phyloP scores from a whole-genome alignment of 2,329 filamentous ascomycete species.

The Fusarium aywerte region DNA sequence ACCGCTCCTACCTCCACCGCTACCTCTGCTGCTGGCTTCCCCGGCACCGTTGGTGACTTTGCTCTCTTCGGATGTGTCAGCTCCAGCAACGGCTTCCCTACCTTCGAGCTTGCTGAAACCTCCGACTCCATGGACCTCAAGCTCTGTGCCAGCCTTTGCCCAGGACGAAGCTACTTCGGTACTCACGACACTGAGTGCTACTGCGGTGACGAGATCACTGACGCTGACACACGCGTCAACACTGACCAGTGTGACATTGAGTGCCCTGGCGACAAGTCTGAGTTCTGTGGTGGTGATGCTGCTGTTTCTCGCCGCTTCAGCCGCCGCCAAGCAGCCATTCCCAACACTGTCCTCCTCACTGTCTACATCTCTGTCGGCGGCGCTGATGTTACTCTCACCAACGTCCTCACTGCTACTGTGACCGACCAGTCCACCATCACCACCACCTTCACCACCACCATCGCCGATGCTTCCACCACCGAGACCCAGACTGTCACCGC shows the following conservation, averaged over 20 bases:
- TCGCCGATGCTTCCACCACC: slow-evolving; percentile 22
- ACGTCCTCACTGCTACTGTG: slow-evolving; percentile 26
- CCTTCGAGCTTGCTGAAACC: slow-evolving; percentile 34
- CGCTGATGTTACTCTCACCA: slow-evolving; percentile 5
- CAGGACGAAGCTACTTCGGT: slow-evolving; percentile 43
- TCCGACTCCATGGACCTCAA: slow-evolving; percentile 41
- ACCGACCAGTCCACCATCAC: slow-evolving; percentile 35
- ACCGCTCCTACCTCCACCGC: slow-evolving; percentile 46
- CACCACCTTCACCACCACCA: slow-evolving; percentile 35
- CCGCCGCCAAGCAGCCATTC: slow-evolving; percentile 29
- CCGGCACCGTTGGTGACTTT: slow-evolving; percentile 36
- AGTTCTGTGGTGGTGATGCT: slow-evolving; percentile 41
- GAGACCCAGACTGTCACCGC: slow-evolving; percentile 34
- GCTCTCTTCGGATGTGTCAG: slow-evolving; percentile 44
- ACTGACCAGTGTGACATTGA: slow-evolving; percentile 24
- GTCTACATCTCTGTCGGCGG: slow-evolving; percentile 31
- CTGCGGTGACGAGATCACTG: slow-evolving; percentile 37
- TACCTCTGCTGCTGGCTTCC: slow-evolving; percentile 31
- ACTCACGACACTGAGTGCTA: slow-evolving; percentile 40
- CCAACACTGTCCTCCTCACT: slow-evolving; percentile 41
- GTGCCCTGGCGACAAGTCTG: slow-evolving; percentile 38
- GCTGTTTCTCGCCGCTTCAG: slow-evolving; percentile 17
- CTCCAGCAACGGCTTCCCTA: slow-evolving; percentile 38
- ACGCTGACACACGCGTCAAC: slow-evolving; percentile 16
- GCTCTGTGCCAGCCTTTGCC: slow-evolving; percentile 42